phyloP scores from a whole-genome alignment of 2,329 filamentous ascomycete genomes.

The Colletotrichum navitas region DNA sequence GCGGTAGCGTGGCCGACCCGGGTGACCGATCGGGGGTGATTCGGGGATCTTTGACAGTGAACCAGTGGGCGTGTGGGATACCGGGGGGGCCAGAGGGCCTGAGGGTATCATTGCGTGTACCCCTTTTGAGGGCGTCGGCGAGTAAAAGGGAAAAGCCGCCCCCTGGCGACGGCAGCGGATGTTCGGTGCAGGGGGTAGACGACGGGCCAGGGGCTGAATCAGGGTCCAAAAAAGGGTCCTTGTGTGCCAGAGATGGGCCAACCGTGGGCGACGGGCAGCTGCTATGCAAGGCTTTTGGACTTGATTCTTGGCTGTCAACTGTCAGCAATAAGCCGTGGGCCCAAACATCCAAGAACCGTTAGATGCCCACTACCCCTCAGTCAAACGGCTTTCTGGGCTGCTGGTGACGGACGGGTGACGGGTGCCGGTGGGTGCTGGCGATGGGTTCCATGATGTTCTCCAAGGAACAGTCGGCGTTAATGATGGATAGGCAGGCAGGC shows the following conservation, averaged over 20 bases:
- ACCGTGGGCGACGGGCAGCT: neutral
- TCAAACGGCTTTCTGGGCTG: neutral
- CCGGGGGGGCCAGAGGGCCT: neutral
- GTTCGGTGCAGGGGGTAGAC: constrained; percentile 37
- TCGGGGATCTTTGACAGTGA: constrained; percentile 31
- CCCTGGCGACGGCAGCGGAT: constrained; percentile 21
- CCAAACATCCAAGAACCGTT: neutral
- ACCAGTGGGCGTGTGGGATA: neutral
- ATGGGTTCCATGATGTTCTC: neutral
- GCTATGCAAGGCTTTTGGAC: constrained; percentile 6
- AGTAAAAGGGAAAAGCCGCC: neutral
- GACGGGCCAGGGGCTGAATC: constrained; percentile 38
- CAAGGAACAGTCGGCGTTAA: neutral
- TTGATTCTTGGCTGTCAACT: neutral
- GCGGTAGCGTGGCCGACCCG: constrained; percentile 26
- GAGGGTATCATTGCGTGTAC: constrained; percentile 1
- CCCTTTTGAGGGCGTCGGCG: neutral
- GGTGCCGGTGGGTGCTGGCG: neutral
- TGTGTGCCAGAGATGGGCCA: neutral
- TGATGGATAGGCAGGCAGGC: neutral
- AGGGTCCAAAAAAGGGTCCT: constrained; percentile 30
- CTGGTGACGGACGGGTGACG: neutral
- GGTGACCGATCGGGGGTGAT: constrained; percentile 27
- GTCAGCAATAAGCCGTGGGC: neutral
- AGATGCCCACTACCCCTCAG: neutral